Evolutionary conservation across 2,329 filamentous ascomycete species (phyloP).

Genomic region (Fusarium beomiforme): DNA sequence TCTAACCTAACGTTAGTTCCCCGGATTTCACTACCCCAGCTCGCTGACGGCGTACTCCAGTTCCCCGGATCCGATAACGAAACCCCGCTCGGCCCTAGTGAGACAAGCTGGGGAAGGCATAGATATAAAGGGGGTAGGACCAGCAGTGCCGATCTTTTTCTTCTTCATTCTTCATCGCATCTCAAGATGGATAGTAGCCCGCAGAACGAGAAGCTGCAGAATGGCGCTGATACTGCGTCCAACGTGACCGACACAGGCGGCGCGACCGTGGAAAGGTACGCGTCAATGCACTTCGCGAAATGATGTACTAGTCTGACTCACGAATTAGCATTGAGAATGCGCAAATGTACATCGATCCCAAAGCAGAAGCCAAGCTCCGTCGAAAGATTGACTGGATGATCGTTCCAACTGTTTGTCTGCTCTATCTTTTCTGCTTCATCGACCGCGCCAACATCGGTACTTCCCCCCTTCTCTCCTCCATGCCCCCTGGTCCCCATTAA

Average conservation of each 20-base stretch:
- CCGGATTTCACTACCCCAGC: not conserved
- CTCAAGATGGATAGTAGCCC: not conserved
- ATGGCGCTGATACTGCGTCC: slow-evolving; percentile 5
- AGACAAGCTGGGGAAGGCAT: not conserved
- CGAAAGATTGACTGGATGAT: slow-evolving; percentile 28
- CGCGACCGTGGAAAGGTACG: not conserved
- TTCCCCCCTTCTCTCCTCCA: rapidly evolving
- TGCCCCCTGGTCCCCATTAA: not conserved
- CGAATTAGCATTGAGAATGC: not conserved
- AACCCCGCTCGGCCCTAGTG: not conserved
- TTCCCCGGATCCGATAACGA: slow-evolving; percentile 7
- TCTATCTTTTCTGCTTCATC: slow-evolving; percentile 74
- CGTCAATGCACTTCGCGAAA: rapidly evolving
- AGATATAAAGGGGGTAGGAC: not conserved
- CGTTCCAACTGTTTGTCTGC: slow-evolving; percentile 27
- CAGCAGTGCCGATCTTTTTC: not conserved
- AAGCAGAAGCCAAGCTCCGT: slow-evolving; percentile 10
- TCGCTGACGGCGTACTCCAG: not conserved
- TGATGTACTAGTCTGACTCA: not conserved
- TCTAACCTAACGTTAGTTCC: too few relatives aligned
- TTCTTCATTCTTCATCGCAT: not conserved
- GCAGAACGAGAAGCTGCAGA: slow-evolving; percentile 11
- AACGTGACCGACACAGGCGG: not conserved
- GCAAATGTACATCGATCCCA: slow-evolving; percentile 14
- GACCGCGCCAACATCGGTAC: slow-evolving; percentile 56